Percentiles rank a stretch among this genome's conserved stretches.
These are phyloP conservation scores for Colletotrichum theobromicola DNA, from an alignment of 2,329 filamentous ascomycete species.

Conservation along the genomic window DNA sequence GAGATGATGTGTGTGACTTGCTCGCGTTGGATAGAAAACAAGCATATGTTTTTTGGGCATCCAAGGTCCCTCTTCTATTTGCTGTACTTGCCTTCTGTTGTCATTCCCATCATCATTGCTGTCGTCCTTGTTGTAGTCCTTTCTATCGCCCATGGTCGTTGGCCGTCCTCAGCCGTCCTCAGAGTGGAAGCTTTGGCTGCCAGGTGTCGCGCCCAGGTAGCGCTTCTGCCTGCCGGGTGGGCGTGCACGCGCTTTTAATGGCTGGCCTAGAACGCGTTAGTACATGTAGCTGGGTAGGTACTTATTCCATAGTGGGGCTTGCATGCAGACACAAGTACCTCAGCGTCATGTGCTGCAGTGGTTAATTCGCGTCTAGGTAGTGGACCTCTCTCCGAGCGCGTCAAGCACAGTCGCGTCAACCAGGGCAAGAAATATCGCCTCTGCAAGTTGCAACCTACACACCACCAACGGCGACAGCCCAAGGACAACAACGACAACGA, in stretches of 20 bases:
- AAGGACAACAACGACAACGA: background rate
- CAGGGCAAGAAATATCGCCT: conserved; percentile 1
- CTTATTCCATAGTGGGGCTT: background rate
- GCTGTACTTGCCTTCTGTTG: background rate
- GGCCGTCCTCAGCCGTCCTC: background rate
- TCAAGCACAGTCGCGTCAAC: background rate
- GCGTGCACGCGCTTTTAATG: background rate
- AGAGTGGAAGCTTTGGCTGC: background rate
- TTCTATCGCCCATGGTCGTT: too few relatives aligned
- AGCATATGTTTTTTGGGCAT: too few relatives aligned
- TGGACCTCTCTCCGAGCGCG: background rate
- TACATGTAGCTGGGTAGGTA: background rate
- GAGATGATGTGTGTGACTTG: too few relatives aligned
- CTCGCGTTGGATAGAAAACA: too few relatives aligned
- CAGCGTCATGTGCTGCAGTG: background rate
- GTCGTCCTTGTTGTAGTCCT: background rate
- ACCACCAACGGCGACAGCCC: background rate
- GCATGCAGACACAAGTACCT: background rate
- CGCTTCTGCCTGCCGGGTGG: background rate
- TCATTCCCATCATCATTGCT: background rate
- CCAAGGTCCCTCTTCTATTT: too few relatives aligned
- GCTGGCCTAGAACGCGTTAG: background rate
- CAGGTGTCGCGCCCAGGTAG: background rate
- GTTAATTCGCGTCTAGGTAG: background rate
- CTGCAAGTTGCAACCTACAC: background rate